These are phyloP conservation scores for Ceratocystis destructans DNA, from an alignment of 2,329 filamentous ascomycete species.

Conservation along the genomic window DNA sequence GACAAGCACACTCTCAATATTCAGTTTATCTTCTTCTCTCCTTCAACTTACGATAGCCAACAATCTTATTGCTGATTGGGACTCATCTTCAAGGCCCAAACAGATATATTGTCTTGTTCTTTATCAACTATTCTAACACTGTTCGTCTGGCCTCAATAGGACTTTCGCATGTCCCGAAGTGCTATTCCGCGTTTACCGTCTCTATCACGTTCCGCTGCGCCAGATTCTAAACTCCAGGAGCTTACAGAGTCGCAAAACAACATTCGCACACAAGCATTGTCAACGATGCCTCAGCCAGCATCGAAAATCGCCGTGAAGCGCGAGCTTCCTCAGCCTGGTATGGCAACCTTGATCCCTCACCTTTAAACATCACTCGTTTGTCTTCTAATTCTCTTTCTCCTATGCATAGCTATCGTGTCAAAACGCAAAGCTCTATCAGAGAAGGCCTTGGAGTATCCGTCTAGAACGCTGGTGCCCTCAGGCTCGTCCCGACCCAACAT, in stretches of 20 bases:
- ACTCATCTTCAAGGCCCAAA: too few species aligned
- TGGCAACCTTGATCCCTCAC: conserved; percentile 12
- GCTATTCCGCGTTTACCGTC: conserved; percentile 18
- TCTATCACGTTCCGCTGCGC: conserved; percentile 27
- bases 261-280: conserved; percentile 30
- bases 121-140: not conserved
- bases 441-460: conserved; percentile 39
- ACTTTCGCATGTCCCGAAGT: conserved; percentile 14
- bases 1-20: conserved; percentile 1
- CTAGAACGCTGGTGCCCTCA: conserved; percentile 30
- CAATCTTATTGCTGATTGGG: not conserved
- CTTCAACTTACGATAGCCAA: not conserved
- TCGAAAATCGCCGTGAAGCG: conserved; percentile 37
- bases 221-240: conserved; percentile 26
- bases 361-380: not conserved
- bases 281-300: conserved; percentile 24
- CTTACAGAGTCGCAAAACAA: conserved; percentile 50
- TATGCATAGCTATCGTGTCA: conserved; percentile 26
- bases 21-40: not conserved
- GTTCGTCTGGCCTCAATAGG: not conserved
- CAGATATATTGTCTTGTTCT: not conserved
- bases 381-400: not conserved
- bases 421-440: conserved; percentile 49
- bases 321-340: conserved; percentile 34
- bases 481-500: conserved; percentile 31